These are phyloP conservation scores for Pseudocercospora musae DNA, from an alignment of 2,329 filamentous ascomycete genomes.

Conservation along the genomic window DNA sequence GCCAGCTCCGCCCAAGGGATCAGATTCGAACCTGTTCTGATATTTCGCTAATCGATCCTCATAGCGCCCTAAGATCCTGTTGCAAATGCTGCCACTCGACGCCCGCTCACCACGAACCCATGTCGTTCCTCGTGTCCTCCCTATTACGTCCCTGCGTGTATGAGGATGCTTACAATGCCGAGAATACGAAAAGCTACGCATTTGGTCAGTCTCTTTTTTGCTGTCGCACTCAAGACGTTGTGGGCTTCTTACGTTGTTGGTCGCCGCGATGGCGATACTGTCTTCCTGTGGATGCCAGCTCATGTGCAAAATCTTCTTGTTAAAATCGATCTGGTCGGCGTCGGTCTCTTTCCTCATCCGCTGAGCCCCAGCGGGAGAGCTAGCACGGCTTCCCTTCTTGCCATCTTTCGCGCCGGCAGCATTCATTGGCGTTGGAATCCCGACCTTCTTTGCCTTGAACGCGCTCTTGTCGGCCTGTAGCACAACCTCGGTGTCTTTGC, in stretches of 20 bases:
- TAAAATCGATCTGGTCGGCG: constrained; percentile 98
- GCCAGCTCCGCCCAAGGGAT: constrained; percentile 3
- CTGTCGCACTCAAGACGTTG: neutral
- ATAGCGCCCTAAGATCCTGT: constrained; percentile 8
- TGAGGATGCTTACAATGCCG: constrained; percentile 44
- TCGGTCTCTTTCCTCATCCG: constrained; percentile 99
- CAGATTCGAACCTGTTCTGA: neutral
- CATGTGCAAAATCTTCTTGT: constrained; percentile 99
- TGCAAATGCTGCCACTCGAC: constrained; percentile 1
- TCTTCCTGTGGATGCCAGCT: constrained; percentile 99
- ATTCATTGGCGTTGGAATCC: constrained; percentile 96
- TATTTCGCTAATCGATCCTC: neutral
- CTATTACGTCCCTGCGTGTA: constrained; percentile 4
- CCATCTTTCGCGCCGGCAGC: constrained; percentile 48
- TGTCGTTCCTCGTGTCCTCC: constrained; percentile 12
- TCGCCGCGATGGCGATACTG: constrained; percentile 98
- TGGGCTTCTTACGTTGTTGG: constrained; percentile 80
- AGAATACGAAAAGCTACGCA: constrained; percentile 54
- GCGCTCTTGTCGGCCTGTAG: constrained; percentile 97
- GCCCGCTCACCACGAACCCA: neutral
- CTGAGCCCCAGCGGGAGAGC: constrained; percentile 84
- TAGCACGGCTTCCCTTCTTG: constrained; percentile 88
- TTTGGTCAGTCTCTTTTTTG: constrained; percentile 17
- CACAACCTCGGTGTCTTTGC: constrained; percentile 95
- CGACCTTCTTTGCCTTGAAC: constrained; percentile 99